A percentile compares a stretch with the other conserved stretches of the same genome.
These are phyloP conservation scores for Logfia minima DNA, from an alignment of 129 eudicot species.

Conservation along the genomic window DNA sequence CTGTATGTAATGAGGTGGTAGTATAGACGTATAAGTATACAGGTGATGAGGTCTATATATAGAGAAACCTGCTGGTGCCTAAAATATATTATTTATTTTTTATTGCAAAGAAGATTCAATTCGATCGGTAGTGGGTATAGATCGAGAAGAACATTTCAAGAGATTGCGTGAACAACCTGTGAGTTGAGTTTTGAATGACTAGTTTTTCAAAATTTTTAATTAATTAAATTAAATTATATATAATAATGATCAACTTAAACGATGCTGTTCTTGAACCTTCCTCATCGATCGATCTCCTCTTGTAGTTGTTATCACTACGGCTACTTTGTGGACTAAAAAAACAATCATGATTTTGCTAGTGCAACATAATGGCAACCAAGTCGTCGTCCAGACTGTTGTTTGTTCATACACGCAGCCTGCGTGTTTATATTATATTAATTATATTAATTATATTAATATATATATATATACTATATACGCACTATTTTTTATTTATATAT, in stretches of 20 bases:
- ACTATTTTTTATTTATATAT: too few relatives aligned
- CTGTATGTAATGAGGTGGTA: background rate
- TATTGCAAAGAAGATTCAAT: background rate
- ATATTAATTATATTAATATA: too few relatives aligned
- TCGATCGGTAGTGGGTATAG: background rate
- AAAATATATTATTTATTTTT: too few relatives aligned
- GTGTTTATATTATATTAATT: background rate
- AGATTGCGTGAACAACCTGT: constrained; percentile 4
- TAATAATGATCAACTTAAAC: too few relatives aligned
- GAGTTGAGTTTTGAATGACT: background rate
- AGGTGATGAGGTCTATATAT: background rate
- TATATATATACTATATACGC: too few relatives aligned
- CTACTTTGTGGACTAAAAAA: background rate
- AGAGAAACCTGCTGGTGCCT: background rate
- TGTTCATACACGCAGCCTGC: background rate
- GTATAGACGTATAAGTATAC: background rate
- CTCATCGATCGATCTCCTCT: background rate
- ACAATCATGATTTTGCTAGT: background rate
- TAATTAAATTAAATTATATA: too few relatives aligned
- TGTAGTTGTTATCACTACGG: background rate
- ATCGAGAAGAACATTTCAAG: background rate
- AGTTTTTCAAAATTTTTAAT: too few relatives aligned
- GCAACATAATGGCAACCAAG: constrained; percentile 5
- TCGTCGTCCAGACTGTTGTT: constrained; percentile 14
- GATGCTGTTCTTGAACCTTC: constrained; percentile 7